Conservation (phyloP, 257 asterid species). For the Ajuga chamaepitys region DNA sequence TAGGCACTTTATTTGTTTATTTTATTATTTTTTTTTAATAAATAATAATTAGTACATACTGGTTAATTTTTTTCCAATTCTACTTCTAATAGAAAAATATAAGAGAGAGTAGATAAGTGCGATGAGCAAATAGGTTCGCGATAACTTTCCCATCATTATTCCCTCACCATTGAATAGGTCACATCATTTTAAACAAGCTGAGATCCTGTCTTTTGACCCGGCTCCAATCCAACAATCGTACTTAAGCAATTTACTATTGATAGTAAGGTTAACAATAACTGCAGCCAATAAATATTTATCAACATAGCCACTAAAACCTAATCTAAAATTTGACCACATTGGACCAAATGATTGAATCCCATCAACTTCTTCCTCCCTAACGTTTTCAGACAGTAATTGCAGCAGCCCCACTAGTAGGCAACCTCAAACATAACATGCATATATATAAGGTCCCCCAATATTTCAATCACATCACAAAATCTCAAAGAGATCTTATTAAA, state of each 20-base stretch:
- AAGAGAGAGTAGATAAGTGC: too few relatives aligned
- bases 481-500: background rate
- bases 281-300: background rate
- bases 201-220: too few relatives aligned
- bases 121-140: too few relatives aligned
- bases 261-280: background rate
- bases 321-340: slow-evolving; percentile 11
- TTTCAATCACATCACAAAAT: slow-evolving; percentile 2
- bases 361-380: background rate
- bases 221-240: background rate
- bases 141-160: too few relatives aligned
- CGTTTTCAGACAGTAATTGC: slow-evolving; percentile 1
- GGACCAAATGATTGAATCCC: slow-evolving; percentile 2
- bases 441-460: background rate
- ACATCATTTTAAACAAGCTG: background rate
- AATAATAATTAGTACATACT: too few relatives aligned
- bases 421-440: background rate
- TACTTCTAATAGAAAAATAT: too few relatives aligned
- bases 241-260: too few relatives aligned
- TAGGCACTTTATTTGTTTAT: too few relatives aligned
- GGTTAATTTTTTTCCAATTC: too few relatives aligned
- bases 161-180: too few relatives aligned
- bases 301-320: slow-evolving; percentile 8
- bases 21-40: too few relatives aligned
- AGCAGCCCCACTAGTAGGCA: background rate